phyloP scores from a whole-genome alignment of 2,329 filamentous ascomycete species.

The Phialemonium atrogriseum region DNA sequence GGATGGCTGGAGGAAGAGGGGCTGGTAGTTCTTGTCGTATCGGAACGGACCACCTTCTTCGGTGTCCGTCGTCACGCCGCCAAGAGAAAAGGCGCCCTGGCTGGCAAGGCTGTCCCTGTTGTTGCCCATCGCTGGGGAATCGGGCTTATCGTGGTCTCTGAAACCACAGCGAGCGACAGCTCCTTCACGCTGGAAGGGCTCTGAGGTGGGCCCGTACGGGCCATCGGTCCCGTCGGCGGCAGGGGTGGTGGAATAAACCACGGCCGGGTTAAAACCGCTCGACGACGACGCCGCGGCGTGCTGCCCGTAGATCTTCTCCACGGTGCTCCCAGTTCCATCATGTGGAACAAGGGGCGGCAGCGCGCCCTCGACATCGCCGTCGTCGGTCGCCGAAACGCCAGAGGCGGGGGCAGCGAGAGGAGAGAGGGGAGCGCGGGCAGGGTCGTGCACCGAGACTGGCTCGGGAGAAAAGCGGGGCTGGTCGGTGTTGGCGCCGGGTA shows the following conservation, averaged over 20 bases:
- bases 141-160: too few species aligned
- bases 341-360: too few species aligned
- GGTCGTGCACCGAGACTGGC: too few species aligned
- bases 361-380: conserved; percentile 2
- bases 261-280: conserved; percentile 5
- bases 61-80: conserved; percentile 21
- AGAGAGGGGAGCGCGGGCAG: too few species aligned
- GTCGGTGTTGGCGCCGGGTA: too few species aligned
- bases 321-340: conserved; percentile 21
- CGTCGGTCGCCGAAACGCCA: conserved; percentile 1
- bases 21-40: conserved; percentile 33
- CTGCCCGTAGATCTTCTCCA: conserved; percentile 23
- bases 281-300: conserved; percentile 13
- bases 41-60: conserved; percentile 36
- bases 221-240: too few species aligned
- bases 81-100: conserved; percentile 18
- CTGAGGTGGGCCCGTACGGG: too few species aligned
- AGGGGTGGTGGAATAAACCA: not conserved
- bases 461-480: too few species aligned
- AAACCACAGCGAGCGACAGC: too few species aligned
- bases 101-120: conserved; percentile 10
- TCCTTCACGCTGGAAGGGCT: too few species aligned
- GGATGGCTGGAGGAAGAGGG: conserved; percentile 25
- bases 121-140: not conserved
- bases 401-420: too few species aligned